phyloP scores from a whole-genome alignment of 139 green algal species.

The Chlamydomonas eustigma region DNA sequence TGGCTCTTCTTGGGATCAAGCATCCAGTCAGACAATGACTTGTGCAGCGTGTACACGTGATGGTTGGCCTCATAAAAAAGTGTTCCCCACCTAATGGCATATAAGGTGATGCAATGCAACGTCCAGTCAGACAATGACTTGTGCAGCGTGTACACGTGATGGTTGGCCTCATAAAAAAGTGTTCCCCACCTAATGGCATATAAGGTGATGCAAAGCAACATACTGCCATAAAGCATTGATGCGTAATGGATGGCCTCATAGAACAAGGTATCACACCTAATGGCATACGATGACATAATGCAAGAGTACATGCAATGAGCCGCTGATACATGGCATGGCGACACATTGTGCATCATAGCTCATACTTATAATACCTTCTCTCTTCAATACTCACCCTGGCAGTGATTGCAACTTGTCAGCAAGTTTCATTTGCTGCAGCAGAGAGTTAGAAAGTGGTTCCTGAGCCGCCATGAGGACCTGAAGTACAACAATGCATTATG shows the following conservation, averaged over 20 bases:
- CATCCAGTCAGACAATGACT: conserved; percentile 24
- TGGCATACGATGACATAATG: too few species aligned
- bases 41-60: conserved; percentile 30
- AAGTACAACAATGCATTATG: too few species aligned
- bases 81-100: not conserved
- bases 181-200: not conserved
- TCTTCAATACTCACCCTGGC: too few species aligned
- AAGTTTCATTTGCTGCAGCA: conserved; percentile 17
- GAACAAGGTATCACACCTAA: too few species aligned
- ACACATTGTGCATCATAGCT: too few species aligned
- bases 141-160: conserved; percentile 30
- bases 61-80: conserved; percentile 31
- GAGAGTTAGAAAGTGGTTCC: conserved; percentile 15
- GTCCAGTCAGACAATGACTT: conserved; percentile 27
- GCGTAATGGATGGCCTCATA: too few species aligned
- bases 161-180: conserved; percentile 28
- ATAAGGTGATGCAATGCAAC: conserved; percentile 17
- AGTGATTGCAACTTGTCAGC: not conserved
- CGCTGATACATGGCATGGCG: too few species aligned
- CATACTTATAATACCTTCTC: too few species aligned
- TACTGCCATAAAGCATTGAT: too few species aligned
- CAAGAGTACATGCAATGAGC: too few species aligned
- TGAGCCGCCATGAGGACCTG: conserved; percentile 12
- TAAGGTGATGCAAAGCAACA: too few species aligned
- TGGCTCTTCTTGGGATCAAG: not conserved